phyloP scores from a whole-genome alignment of 1,139 yeast genomes.

The Nakaseomyces glabratus region DNA sequence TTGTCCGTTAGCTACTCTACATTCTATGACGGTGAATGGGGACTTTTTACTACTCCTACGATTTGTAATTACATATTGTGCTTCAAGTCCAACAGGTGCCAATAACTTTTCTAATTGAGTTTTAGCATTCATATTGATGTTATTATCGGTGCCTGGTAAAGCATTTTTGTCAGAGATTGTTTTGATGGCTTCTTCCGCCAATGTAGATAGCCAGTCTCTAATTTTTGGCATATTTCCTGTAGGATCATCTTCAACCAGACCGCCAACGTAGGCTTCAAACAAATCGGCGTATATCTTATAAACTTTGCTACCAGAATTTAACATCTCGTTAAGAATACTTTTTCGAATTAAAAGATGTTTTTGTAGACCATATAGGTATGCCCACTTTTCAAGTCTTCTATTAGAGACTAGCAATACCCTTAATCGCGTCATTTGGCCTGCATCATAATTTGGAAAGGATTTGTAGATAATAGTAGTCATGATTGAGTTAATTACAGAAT shows the following conservation, averaged over 20 bases:
- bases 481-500: conserved; percentile 2
- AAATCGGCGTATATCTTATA: conserved; percentile 5
- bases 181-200: conserved; percentile 3
- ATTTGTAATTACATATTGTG: not conserved
- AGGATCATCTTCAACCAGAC: conserved; percentile 3
- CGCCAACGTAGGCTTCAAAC: conserved; percentile 6
- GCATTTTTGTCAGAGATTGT: not conserved
- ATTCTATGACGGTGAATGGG: conserved; percentile 2
- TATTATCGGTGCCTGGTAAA: not conserved
- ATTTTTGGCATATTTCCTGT: conserved; percentile 5
- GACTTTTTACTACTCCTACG: conserved; percentile 1
- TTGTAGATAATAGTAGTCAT: conserved; percentile 4
- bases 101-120: not conserved
- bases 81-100: conserved; percentile 1
- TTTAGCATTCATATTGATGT: conserved; percentile 4
- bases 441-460: conserved; percentile 2
- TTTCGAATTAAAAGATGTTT: conserved; percentile 1
- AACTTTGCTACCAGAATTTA: conserved; percentile 3
- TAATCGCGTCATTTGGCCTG: conserved; percentile 5
- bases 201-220: not conserved
- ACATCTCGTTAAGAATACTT: conserved; percentile 2
- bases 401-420: conserved; percentile 3
- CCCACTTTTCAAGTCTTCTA: conserved; percentile 5
- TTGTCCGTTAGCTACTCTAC: conserved; percentile 2
- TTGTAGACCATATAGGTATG: conserved; percentile 4